Evolutionary conservation across 2,329 filamentous ascomycete genomes (phyloP), one percentile per base, ranked within the genome.

Genomic region (Monosporascus sp.): DNA sequence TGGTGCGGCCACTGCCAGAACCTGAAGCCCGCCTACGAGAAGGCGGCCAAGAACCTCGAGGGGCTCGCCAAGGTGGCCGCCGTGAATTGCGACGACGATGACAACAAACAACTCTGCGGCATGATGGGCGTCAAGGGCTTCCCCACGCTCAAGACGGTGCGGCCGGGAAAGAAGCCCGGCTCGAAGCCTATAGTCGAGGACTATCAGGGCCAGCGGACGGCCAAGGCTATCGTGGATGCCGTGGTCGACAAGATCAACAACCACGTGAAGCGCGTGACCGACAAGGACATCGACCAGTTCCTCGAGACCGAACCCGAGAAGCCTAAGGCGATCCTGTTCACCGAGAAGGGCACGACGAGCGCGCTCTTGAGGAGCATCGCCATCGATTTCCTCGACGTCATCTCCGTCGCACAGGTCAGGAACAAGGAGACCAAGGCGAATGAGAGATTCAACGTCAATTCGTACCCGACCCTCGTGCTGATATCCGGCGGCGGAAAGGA

Each of bases 1-100:
- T 97, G 93, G 93, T 97, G 94, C 66, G 94, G 93, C 42, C 94
- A 97, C 74, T 99, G 94, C 76, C 82, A 96, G 74, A 97, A 88
- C 73, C 86, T 99, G 65, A 92, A 97, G 74, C 93, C 92, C 3
- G 89, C 90, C 45, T 99, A 94, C 73, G 93, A 97, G 72, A 96
- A 96, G 72, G 92, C 86, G 2, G 94, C 94, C 62, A 88, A 87
- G 65, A 90, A 85, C 63, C 86, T 99, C 54, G 83, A 88, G n/a
- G 94, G 94, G 15, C 80, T 97, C 15, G 94, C 91, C 63, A 95
- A 96, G 65, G 93, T 99, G 42, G 94, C 90, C 47, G 94, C 95
- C 51, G 79, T 99, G 59, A 89, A 99, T 72, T 99, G 94, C 71
- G 93, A 99, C 65, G 91, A 96, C 34, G 93, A 97, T 51, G 74